phyloP scores from a whole-genome alignment of 83 land plant genomes.

The Larix sibirica region DNA sequence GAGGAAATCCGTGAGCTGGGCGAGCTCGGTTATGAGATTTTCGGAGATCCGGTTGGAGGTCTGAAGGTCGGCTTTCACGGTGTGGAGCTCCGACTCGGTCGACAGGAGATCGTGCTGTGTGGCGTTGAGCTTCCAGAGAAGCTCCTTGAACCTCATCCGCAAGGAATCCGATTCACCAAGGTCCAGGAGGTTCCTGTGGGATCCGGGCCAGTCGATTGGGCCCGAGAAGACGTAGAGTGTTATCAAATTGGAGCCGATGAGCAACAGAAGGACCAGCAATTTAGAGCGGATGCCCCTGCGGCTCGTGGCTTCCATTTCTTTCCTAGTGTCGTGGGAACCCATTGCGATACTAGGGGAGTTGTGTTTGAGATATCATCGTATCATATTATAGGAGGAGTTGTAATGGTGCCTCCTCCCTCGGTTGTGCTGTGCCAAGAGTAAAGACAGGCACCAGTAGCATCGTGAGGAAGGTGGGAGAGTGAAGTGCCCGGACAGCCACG shows the following conservation, averaged over 20 bases:
- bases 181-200: neutral
- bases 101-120: slow-evolving; percentile 24
- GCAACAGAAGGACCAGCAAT: slow-evolving; percentile 16
- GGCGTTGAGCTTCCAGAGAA: slow-evolving; percentile 31
- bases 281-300: neutral
- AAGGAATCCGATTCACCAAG: neutral
- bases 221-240: slow-evolving; percentile 28
- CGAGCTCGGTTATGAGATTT: slow-evolving; percentile 24
- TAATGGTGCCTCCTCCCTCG: too few species aligned
- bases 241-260: slow-evolving; percentile 23
- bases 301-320: neutral
- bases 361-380: too few species aligned
- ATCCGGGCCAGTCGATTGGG: neutral
- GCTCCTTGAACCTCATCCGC: neutral
- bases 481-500: too few species aligned
- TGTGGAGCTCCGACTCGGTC: neutral
- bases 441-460: too few species aligned
- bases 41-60: slow-evolving; percentile 11
- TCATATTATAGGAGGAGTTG: too few species aligned
- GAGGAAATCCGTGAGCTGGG: slow-evolving; percentile 9
- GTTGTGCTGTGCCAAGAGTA: too few species aligned
- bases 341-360: neutral
- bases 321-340: neutral
- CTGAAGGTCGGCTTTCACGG: slow-evolving; percentile 1
- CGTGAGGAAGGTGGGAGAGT: too few species aligned